Base-by-base conservation (phyloP, 768 basidiomycete species). In the Lactarius hatsudake region DNA sequence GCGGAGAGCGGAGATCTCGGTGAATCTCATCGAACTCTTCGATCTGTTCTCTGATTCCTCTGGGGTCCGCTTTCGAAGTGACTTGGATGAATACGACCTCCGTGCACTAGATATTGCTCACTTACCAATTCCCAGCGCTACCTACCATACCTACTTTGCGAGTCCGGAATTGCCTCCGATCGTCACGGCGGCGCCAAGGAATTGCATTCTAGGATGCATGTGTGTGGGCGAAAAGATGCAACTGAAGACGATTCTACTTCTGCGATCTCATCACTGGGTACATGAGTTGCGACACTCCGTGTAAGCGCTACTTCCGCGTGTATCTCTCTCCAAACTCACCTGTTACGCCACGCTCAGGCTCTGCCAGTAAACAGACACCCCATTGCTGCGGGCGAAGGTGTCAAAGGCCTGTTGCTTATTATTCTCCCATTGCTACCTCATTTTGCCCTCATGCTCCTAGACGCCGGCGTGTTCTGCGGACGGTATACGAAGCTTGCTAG, bases 181-280 rank as follows among this genome's bases (percentile, higher is more conserved):
- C 8, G 76, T 78, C 26, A 76, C 81, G 53, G 78, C 81, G n/a
- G 74, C 76, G 0, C 81, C 90, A 18, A 87, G 85, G 6, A 71
- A 77, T 8, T 93, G 92, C 71, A 64, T 76, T 2, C 61, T 81
- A 9, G 76, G 76, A 70, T 13, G 72, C 72, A 3, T 54, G 68
- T n/a, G 56, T 61, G n/a, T 63, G 72, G 10, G 59, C 43, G 23
- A 67, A 28, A 58, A 18, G 69, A 43, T 9, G 84, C 84, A 65
- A 84, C 80, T 0, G 82, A 90, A 5, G 79, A 86, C 2, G 90
- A 92, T 70, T 53, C 26, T 12, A 85, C 51, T 23, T 93, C 20
- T 88, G 88, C 65, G 81, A 93, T 66, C 93, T 93, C 71, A 79
- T 94, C 36, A 85, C 91, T 17, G 86, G 93, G 72, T 94, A 91